Evolutionary conservation across 495 filamentous ascomycete genomes (phyloP).

Genomic region (Penicillium daleae): DNA sequence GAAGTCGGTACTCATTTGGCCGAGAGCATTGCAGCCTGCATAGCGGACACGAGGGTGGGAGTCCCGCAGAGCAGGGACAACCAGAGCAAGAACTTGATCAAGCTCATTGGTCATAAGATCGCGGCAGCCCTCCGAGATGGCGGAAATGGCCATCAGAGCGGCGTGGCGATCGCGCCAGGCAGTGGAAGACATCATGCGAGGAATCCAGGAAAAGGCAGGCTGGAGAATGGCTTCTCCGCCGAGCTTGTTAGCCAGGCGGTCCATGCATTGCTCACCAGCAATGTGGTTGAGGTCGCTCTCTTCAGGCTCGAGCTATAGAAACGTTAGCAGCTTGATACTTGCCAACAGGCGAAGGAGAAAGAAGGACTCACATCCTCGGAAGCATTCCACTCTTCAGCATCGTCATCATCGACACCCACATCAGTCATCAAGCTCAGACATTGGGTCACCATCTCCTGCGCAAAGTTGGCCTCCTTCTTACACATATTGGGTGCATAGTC

Average conservation of each 20-base stretch:
- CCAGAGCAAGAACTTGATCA: slow-evolving; percentile 88
- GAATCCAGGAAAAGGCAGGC: slow-evolving; percentile 96
- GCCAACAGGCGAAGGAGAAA: neutral
- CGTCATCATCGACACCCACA: slow-evolving; percentile 91
- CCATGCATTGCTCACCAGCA: slow-evolving; percentile 98
- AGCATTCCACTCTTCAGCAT: slow-evolving; percentile 90
- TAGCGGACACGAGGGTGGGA: slow-evolving; percentile 93
- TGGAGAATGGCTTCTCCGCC: slow-evolving; percentile 84
- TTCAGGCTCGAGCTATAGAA: slow-evolving; percentile 76
- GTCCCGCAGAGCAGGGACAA: slow-evolving; percentile 90
- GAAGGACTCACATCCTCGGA: slow-evolving; percentile 79
- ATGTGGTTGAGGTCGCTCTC: slow-evolving; percentile 98
- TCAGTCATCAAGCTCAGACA: slow-evolving; percentile 99
- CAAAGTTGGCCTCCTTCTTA: slow-evolving; percentile 87
- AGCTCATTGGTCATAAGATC: slow-evolving; percentile 96
- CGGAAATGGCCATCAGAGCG: slow-evolving; percentile 98
- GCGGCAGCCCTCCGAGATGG: slow-evolving; percentile 96
- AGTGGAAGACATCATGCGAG: slow-evolving; percentile 93
- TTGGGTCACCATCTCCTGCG: slow-evolving; percentile 96
- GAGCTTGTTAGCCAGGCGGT: slow-evolving; percentile 95
- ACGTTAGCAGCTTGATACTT: slow-evolving; percentile 21
- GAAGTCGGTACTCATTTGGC: slow-evolving; percentile 99
- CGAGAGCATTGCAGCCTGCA: slow-evolving; percentile 98
- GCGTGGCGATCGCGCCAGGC: slow-evolving; percentile 96
- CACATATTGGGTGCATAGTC: slow-evolving; percentile 94